Evolutionary conservation across 2,329 filamentous ascomycete species (phyloP), one percentile per base, ranked within the genome.

Genomic region (Chaetothyriales sp.): DNA sequence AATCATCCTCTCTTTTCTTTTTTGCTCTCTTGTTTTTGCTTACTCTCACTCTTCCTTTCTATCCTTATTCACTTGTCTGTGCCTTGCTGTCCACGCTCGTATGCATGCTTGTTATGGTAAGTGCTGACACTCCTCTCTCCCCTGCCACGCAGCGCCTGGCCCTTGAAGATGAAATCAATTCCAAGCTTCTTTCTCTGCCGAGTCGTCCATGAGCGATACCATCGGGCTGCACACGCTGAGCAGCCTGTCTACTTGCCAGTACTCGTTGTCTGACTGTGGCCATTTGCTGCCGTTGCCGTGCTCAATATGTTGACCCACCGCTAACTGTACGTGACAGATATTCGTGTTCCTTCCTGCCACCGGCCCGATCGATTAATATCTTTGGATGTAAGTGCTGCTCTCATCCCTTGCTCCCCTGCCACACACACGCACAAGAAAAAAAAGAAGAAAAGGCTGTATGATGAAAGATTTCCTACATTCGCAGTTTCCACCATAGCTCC

Each of bases 181-280:
- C 61, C 64, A 68, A 62, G 72, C 77, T 81, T 80, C 77, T 79
- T 80, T 76, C 73, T 74, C 70, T 70, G 71, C 77, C 70, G 78
- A 82, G 65, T 80, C 79, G 79, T 72, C 78, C 77, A 72, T 81
- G 79, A 81, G 74, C 32, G 80, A 74, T 74, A 63, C 71, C 68
- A 71, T 66, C 74, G 76, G 77, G 72, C 70, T 68, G 70, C 72
- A 73, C 67, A 79, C 76, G 73, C 76, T 73, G 72, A 76, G 74
- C 68, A 70, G 73, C 74, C 77, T 79, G 79, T 39, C 75, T 81
- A 81, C 78, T 82, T 78, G 79, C 79, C 79, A 82, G 79, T 81
- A 81, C 73, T 70, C 69, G 70, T 75, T 76, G 78, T 80, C 78
- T 81, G 79, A 82, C 70, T 52, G 32, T 39, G 32, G 32, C 32